A percentile compares a stretch with the other conserved stretches of the same genome.
phyloP scores from a whole-genome alignment of 176 grass and related monocot species.

The Raddia guianensis region DNA sequence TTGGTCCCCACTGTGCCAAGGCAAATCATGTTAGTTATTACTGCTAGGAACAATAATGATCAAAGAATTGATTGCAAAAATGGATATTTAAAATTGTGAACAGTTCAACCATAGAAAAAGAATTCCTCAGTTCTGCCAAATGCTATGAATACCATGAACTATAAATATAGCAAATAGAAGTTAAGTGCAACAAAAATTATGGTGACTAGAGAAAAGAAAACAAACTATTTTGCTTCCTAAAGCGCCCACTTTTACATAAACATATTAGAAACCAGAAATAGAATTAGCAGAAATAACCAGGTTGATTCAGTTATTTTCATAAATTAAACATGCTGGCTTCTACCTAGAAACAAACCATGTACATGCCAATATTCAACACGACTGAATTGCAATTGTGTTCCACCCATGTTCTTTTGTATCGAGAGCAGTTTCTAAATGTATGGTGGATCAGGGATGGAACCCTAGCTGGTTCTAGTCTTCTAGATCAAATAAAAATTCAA shows the following conservation, averaged over 20 bases:
- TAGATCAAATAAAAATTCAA: background rate
- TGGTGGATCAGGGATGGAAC: background rate
- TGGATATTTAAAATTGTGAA: background rate
- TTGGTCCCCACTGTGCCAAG: conserved; percentile 66
- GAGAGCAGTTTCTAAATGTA: no score
- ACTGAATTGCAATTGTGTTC: no score
- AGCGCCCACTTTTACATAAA: background rate
- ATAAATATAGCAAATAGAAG: background rate
- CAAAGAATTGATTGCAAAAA: background rate
- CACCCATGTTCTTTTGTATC: no score
- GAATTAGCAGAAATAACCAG: background rate
- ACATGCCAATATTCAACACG: no score
- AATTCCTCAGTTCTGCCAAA: background rate
- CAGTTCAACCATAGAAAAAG: background rate
- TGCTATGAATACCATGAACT: background rate
- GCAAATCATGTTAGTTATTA: conserved; percentile 28
- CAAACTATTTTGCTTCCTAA: background rate
- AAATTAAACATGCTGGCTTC: no score
- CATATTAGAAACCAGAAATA: background rate
- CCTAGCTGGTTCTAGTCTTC: background rate
- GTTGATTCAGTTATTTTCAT: no score
- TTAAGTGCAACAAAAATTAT: background rate
- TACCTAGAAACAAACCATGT: no score
- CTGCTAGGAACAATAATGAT: conserved; percentile 1
- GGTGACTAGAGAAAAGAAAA: background rate